Conservation (phyloP, 2,329 filamentous ascomycete species). For the Myriosclerotinia duriaeana region DNA sequence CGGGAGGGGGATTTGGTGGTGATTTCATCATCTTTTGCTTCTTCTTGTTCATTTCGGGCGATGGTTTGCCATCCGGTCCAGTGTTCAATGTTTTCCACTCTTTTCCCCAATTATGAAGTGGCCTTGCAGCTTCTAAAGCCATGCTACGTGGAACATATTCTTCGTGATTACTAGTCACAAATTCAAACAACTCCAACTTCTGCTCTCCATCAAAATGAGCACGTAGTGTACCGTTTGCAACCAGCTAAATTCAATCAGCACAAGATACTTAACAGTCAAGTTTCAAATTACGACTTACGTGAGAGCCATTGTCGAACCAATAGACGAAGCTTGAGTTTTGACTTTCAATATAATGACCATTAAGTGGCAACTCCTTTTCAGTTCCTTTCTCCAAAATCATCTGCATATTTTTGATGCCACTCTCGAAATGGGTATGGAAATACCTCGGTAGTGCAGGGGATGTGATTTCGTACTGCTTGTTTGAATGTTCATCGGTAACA, state of each 20-base stretch:
- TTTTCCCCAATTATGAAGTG: conserved; percentile 63
- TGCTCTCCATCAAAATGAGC: conserved; percentile 77
- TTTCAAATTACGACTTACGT: conserved; percentile 55
- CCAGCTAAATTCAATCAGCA: conserved; percentile 55
- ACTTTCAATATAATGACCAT: conserved; percentile 74
- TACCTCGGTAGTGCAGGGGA: conserved; percentile 81
- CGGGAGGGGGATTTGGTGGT: conserved; percentile 57
- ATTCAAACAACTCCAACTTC: conserved; percentile 82
- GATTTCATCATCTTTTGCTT: conserved; percentile 60
- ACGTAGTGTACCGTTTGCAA: conserved; percentile 73
- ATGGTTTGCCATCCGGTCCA: conserved; percentile 54
- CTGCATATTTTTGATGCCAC: conserved; percentile 82
- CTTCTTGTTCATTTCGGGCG: conserved; percentile 68
- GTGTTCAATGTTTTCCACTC: conserved; percentile 62
- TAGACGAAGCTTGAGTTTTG: conserved; percentile 78
- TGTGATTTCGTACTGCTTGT: conserved; percentile 85
- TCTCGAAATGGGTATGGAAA: conserved; percentile 85
- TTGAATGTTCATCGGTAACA: conserved; percentile 55
- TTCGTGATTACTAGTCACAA: conserved; percentile 72
- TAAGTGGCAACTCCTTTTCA: conserved; percentile 58
- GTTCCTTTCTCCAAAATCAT: conserved; percentile 72
- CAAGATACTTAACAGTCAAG: background rate
- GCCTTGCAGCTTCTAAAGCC: conserved; percentile 61
- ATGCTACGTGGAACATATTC: conserved; percentile 76
- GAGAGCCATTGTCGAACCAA: conserved; percentile 81